Conservation (phyloP, 768 basidiomycete species). For the Pleurotus tuoliensis region DNA sequence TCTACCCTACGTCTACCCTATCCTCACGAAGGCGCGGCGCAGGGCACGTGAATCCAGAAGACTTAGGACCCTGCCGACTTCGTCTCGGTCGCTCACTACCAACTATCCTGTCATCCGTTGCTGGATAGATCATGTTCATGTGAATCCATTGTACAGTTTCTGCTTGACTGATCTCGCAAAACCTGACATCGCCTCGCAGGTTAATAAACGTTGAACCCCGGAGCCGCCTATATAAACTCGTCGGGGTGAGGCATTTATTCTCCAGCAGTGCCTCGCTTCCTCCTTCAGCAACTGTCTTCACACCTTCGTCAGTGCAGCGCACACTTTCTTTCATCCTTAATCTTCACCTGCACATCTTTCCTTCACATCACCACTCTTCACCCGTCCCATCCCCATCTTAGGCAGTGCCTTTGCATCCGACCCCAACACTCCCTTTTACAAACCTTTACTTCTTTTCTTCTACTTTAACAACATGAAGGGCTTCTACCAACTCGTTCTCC, state of each 20-base stretch:
- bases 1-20: too few relatives aligned
- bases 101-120: too few relatives aligned
- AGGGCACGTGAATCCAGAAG: too few relatives aligned
- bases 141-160: too few relatives aligned
- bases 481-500: neutral
- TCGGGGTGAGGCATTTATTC: neutral
- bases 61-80: too few relatives aligned
- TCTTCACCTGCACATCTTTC: neutral
- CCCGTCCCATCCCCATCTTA: neutral
- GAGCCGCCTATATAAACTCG: too few relatives aligned
- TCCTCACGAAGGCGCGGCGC: too few relatives aligned
- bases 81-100: too few relatives aligned
- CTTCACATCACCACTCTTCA: neutral
- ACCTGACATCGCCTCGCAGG: too few relatives aligned
- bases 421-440: neutral
- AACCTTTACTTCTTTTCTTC: neutral
- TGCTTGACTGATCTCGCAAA: too few relatives aligned
- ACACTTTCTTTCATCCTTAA: neutral
- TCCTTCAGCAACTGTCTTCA: neutral
- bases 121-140: too few relatives aligned
- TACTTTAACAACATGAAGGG: neutral
- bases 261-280: neutral
- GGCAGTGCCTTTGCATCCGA: neutral
- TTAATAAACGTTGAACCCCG: too few relatives aligned
- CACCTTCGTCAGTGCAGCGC: neutral